Evolutionary conservation across 108 stramenopile species (phyloP).

Genomic region (Skeletonema tropicum): DNA sequence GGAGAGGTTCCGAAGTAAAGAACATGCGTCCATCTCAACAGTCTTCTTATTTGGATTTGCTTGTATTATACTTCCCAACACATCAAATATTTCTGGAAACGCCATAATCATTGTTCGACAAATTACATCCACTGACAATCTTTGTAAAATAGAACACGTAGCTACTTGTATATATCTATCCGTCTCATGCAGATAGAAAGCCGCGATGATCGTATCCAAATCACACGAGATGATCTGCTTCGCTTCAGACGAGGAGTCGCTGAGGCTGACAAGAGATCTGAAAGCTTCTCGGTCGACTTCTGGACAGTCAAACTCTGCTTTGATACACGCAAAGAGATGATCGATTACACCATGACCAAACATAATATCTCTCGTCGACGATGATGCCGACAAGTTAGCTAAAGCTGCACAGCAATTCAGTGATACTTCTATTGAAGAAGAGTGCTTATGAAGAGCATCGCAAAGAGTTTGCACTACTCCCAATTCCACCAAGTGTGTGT

Average conservation of each 20-base stretch:
- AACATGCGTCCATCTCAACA: neutral
- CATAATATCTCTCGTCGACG: slow-evolving; percentile 3
- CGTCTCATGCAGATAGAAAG: slow-evolving; percentile 3
- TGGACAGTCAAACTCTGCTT: neutral
- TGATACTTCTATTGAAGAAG: slow-evolving; percentile 4
- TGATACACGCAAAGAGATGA: slow-evolving; percentile 16
- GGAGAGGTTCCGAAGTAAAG: slow-evolving; percentile 15
- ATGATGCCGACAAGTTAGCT: slow-evolving; percentile 22
- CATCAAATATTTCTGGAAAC: slow-evolving; percentile 7
- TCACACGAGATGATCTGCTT: neutral
- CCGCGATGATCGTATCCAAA: slow-evolving; percentile 8
- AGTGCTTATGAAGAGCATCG: slow-evolving; percentile 6
- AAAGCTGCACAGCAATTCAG: slow-evolving; percentile 15
- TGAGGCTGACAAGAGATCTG: slow-evolving; percentile 13
- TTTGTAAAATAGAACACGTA: slow-evolving; percentile 18
- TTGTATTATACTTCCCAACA: slow-evolving; percentile 12
- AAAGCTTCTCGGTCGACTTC: slow-evolving; percentile 21
- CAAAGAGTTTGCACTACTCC: slow-evolving; percentile 13
- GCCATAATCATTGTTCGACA: slow-evolving; percentile 14
- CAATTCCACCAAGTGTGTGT: slow-evolving; percentile 3
- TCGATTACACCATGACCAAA: slow-evolving; percentile 6
- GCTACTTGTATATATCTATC: slow-evolving; percentile 14
- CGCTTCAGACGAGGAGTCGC: slow-evolving; percentile 1
- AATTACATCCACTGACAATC: slow-evolving; percentile 6
- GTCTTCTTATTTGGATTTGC: slow-evolving; percentile 1